phyloP scores from a whole-genome alignment of 2,329 filamentous ascomycete genomes.

The Phoma sp. region DNA sequence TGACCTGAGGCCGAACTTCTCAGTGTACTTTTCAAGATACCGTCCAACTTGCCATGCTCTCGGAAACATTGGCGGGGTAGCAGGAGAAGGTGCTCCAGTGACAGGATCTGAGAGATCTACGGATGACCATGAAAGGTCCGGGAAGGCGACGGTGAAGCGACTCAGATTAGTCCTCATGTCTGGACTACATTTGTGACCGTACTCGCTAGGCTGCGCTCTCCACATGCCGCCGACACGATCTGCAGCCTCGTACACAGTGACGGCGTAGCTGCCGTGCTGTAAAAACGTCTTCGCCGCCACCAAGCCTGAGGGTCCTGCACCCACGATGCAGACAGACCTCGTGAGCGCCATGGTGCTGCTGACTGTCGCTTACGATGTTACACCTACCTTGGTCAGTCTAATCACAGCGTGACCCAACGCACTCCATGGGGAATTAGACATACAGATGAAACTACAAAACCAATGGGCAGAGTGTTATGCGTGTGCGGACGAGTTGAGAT shows the following conservation, averaged over 20 bases:
- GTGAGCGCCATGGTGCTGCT: slow-evolving; percentile 15
- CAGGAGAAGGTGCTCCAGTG: neutral
- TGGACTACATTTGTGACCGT: slow-evolving; percentile 68
- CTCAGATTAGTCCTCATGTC: slow-evolving; percentile 72
- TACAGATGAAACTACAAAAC: neutral
- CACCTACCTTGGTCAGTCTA: neutral
- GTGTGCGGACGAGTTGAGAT: neutral
- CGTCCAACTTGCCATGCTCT: slow-evolving; percentile 77
- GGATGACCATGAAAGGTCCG: slow-evolving; percentile 72
- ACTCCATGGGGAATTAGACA: neutral
- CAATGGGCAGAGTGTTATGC: neutral
- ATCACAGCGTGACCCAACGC: neutral
- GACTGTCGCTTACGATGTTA: slow-evolving; percentile 1
- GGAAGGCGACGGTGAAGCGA: slow-evolving; percentile 70
- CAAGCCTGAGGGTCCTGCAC: slow-evolving; percentile 54
- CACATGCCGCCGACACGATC: slow-evolving; percentile 77
- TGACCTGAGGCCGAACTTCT: slow-evolving; percentile 61
- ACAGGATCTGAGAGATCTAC: slow-evolving; percentile 40
- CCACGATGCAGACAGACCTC: slow-evolving; percentile 51
- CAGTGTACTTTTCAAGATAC: slow-evolving; percentile 71
- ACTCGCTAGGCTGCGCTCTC: slow-evolving; percentile 58
- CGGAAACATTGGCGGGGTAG: slow-evolving; percentile 68
- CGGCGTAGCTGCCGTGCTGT: slow-evolving; percentile 65
- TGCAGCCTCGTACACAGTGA: slow-evolving; percentile 74
- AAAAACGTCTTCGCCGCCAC: slow-evolving; percentile 70